Evolutionary conservation across 2,329 filamentous ascomycete genomes (phyloP).

Genomic region (Xylaria sp.): DNA sequence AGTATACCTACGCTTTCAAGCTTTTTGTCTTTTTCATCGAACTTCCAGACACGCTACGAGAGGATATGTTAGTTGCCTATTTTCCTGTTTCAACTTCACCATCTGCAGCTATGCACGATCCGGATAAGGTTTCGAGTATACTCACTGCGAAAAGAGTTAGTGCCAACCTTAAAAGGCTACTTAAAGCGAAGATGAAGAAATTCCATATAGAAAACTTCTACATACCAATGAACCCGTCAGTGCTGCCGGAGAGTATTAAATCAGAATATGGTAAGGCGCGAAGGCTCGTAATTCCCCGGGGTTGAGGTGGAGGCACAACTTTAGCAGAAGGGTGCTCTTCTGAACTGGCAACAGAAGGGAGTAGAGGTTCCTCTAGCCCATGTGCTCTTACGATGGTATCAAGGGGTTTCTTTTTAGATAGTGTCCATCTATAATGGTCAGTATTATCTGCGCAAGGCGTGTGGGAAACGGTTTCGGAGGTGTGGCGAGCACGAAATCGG

Average conservation of each 20-base stretch:
- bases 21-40: constrained; percentile 81
- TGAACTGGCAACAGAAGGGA: constrained; percentile 73
- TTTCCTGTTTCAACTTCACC: not conserved
- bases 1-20: constrained; percentile 72
- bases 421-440: constrained; percentile 24
- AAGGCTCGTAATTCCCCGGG: constrained; percentile 90
- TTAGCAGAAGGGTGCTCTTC: constrained; percentile 66
- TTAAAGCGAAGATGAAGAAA: not conserved
- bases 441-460: constrained; percentile 46
- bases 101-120: not conserved
- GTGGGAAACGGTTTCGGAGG: too few species aligned
- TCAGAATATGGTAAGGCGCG: constrained; percentile 88
- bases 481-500: not conserved
- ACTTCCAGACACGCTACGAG: constrained; percentile 71
- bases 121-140: not conserved
- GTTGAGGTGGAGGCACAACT: constrained; percentile 67
- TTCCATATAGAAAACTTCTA: not conserved
- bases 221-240: constrained; percentile 77
- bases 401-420: constrained; percentile 85
- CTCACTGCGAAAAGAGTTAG: constrained; percentile 23
- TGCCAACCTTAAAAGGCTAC: not conserved
- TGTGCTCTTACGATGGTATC: constrained; percentile 81
- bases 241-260: constrained; percentile 87
- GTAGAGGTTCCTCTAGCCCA: constrained; percentile 76
- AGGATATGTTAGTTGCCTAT: constrained; percentile 6